phyloP scores from a whole-genome alignment of 352 stramenopile genomes.

The Phytopythium vexans region DNA sequence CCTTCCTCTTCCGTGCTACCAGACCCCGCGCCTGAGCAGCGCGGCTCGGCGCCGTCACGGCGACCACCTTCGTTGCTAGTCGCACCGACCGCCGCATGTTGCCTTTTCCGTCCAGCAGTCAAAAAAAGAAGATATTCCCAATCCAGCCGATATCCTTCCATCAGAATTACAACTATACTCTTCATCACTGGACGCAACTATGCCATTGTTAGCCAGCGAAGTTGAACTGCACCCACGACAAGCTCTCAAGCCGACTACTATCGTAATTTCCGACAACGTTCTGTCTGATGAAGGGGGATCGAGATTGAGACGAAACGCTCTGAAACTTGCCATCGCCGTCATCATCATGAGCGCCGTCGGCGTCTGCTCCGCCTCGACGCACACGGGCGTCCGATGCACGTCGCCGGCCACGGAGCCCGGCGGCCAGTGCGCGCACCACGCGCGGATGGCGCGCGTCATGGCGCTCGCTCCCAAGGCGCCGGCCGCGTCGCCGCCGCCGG shows the following conservation, averaged over 20 bases:
- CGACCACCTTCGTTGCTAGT: background rate
- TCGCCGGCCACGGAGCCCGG: conserved; percentile 33
- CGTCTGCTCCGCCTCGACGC: conserved; percentile 47
- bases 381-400: conserved; percentile 64
- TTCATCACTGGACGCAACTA: no score
- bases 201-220: background rate
- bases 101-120: background rate
- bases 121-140: no score
- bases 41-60: background rate
- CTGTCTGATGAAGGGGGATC: background rate
- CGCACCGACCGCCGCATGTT: conserved; percentile 5
- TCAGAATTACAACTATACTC: no score
- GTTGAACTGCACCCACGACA: background rate
- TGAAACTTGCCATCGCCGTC: conserved; percentile 1
- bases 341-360: conserved; percentile 5
- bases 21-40: no score
- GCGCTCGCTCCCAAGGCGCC: conserved; percentile 64
- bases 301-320: background rate
- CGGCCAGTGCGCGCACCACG: conserved; percentile 71
- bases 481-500: conserved; percentile 7
- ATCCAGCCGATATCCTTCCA: no score
- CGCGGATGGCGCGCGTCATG: conserved; percentile 77
- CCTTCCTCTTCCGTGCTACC: no score
- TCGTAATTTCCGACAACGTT: no score
- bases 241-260: background rate